A percentile compares a stretch with the other conserved stretches of the same genome.
Conservation (phyloP, 2,329 filamentous ascomycete genomes). For the Colletotrichum eremochloae region DNA sequence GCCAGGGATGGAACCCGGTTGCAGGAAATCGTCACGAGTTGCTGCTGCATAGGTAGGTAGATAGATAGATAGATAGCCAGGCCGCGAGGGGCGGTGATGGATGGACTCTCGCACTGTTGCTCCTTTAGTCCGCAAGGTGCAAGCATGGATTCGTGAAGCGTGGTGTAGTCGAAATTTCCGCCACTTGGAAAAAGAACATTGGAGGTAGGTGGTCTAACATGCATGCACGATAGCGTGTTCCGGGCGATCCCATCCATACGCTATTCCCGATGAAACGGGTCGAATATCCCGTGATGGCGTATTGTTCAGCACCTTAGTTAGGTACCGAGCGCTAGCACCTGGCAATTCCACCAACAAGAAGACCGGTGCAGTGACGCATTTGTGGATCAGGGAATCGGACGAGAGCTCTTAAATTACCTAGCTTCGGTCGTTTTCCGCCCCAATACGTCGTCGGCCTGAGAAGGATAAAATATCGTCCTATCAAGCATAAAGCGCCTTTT, state of each 20-base stretch:
- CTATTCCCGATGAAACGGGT: conserved; percentile 33
- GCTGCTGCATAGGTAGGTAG: background rate
- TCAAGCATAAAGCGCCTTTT: too few species aligned
- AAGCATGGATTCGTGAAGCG: background rate
- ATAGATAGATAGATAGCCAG: too few species aligned
- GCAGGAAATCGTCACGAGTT: conserved; percentile 20
- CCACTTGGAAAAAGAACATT: conserved; percentile 22
- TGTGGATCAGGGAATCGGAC: background rate
- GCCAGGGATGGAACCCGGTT: conserved; percentile 25
- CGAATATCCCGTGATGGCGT: conserved; percentile 26
- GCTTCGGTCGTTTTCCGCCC: conserved; percentile 33
- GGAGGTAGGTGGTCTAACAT: too few species aligned
- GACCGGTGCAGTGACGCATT: background rate
- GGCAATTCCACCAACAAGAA: background rate
- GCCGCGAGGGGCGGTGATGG: conserved; percentile 17
- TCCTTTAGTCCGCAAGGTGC: conserved; percentile 19
- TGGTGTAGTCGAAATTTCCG: conserved; percentile 22
- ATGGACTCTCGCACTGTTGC: conserved; percentile 8
- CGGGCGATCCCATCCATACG: background rate
- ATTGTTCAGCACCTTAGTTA: background rate
- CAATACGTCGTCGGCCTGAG: too few species aligned
- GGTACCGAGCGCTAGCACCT: background rate
- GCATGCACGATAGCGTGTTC: background rate
- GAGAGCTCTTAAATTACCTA: conserved; percentile 14
- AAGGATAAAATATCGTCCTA: too few species aligned